Base-by-base conservation (phyloP, 768 basidiomycete genomes). In the Lactarius evosmus region DNA sequence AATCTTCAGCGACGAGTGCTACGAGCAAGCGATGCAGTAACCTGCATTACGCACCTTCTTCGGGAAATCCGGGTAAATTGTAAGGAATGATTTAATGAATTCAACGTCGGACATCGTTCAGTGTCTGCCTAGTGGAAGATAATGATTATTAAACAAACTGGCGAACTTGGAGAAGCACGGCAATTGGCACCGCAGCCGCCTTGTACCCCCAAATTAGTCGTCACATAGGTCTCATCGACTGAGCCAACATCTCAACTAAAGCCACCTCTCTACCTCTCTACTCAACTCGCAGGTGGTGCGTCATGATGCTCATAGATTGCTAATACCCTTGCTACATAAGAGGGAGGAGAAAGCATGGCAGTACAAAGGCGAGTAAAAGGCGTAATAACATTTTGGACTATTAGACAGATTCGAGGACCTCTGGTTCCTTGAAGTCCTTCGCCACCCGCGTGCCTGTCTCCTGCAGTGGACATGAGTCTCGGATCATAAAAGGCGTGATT, bases 401-500 rank as follows among this genome's bases (percentile, higher is more conserved):
- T 87, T 86, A 98, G 66, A 98, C 96, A 70, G 92, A 87, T 74
- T 91, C 91, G 61, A 92, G 85, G 71, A 95, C 84, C 80, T 94
- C 93, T 51, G 95, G 95, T 85, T 98, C 95, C 84, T 96, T 95
- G 84, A 95, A 98, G 75, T 96, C 95, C 82, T 91, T 94, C 63
- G 83, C 90, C 60, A 96, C 88, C 77, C 91, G 89, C 70, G 93
- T 91, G 69, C 96, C 96, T 54, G 93, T 95, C 83, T 96, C 95
- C 91, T 96, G 73, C 58, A 57, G 46, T 59, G 58, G 52, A 66
- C 65, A 66, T 72, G 19, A 62, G 70, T 27, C 62, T 29, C 49
- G n/a, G 25, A 29, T 49, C 12, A 7, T 38, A 40, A 61, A 12
- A 65, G 11, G 32, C 40, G 52, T 34, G 40, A 22, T 44, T 17